Base-by-base conservation (phyloP, 2,329 filamentous ascomycete genomes). In the Xylaria sp. region DNA sequence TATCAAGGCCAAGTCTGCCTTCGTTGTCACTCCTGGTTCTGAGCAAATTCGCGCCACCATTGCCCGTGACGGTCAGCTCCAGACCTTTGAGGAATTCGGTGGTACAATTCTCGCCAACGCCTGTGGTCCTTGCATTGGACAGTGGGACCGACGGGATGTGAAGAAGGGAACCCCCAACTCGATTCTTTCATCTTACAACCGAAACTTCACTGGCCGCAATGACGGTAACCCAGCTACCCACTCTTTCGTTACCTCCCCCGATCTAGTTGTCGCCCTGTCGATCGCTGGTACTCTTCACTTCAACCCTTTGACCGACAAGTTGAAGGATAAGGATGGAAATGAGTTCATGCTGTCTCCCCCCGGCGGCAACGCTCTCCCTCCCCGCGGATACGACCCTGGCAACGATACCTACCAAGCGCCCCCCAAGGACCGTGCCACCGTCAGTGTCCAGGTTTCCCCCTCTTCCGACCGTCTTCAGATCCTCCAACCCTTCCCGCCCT, bases 141-240 rank as follows among this genome's bases (percentile, higher is more conserved):
- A 98, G 81, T 98, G 95, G 95, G 93, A 97, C 76, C 91, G 95
- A 71, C 84, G 83, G 69, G 94, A 98, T 19, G 92, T 97, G 60
- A 91, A 94, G 86, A 97, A 98, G 88, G 94, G 94, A 70, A 89
- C 92, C 73, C 84, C 93, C 74, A 99, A 99, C 89, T 96, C 93
- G 6, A 99, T 99, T 78, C 84, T 99, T 77, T 97, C 94, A 49
- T 98, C 95, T 28, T 99, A 97, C 89, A 99, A 99, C 90, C 93
- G 95, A 81, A 98, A 99, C 89, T 98, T 99, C 84, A 98, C 94
- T 65, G 94, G 94, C 70, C 92, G 95, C 77, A 98, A 98, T 79
- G 94, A 97, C 72, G 93, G 92, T 70, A 98, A 97, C 86, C 93
- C 93, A 42, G 92, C 92, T 58, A 97, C 93, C 54, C 93, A 96